Conservation (phyloP, 1,139 yeast species). For the Entelexis paramagnoliae region DNA sequence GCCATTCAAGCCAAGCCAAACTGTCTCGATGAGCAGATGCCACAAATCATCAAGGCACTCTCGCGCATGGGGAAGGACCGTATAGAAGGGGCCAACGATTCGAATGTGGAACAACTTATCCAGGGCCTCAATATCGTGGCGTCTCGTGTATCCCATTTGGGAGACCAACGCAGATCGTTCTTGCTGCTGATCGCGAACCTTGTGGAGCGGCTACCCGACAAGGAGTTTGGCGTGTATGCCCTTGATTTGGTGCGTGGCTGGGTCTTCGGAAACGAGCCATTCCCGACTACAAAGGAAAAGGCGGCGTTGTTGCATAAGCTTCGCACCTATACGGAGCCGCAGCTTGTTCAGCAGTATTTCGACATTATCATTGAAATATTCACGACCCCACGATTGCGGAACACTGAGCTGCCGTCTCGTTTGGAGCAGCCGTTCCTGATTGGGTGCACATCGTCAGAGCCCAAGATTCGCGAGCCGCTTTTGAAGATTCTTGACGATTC, state of each 20-base stretch:
- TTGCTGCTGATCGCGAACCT: constrained; percentile 77
- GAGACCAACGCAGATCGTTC: constrained; percentile 87
- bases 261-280: constrained; percentile 71
- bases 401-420: constrained; percentile 85
- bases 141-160: constrained; percentile 68
- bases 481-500: constrained; percentile 74
- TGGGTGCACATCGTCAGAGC: constrained; percentile 79
- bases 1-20: constrained; percentile 15
- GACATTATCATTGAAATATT: constrained; percentile 81
- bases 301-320: constrained; percentile 89
- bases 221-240: constrained; percentile 61
- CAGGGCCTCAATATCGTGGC: constrained; percentile 71
- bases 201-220: constrained; percentile 79
- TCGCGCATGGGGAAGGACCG: constrained; percentile 17
- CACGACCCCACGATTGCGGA: constrained; percentile 65
- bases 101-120: constrained; percentile 42
- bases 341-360: constrained; percentile 70
- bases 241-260: constrained; percentile 72
- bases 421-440: constrained; percentile 96
- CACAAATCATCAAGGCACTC: constrained; percentile 16
- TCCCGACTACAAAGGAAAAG: constrained; percentile 92
- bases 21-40: constrained; percentile 20
- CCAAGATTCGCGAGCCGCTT: constrained; percentile 60
- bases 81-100: constrained; percentile 24
- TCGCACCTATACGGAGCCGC: constrained; percentile 82